phyloP scores from a whole-genome alignment of 2,329 filamentous ascomycete genomes.

The Neophaeococcomyces aloes region DNA sequence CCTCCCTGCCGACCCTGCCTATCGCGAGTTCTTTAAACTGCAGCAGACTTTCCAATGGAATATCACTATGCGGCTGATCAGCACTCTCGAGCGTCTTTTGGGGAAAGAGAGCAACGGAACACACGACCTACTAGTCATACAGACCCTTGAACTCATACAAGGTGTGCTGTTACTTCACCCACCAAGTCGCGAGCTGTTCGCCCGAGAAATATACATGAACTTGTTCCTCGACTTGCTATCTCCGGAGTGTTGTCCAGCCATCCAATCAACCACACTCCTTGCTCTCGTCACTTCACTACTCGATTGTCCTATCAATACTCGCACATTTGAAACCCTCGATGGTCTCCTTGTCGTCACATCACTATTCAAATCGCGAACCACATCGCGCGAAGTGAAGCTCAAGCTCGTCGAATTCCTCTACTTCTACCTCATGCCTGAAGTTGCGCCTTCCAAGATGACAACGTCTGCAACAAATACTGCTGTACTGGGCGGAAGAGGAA shows the following conservation, averaged over 20 bases:
- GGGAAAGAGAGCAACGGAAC: conserved; percentile 71
- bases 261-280: conserved; percentile 81
- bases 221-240: conserved; percentile 90
- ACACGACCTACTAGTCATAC: conserved; percentile 80
- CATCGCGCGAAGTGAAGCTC: conserved; percentile 79
- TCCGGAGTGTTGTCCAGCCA: conserved; percentile 78
- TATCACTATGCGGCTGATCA: conserved; percentile 73
- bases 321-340: conserved; percentile 84
- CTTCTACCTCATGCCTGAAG: conserved; percentile 96
- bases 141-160: conserved; percentile 78
- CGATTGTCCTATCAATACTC: conserved; percentile 75
- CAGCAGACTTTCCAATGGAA: conserved; percentile 99
- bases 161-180: conserved; percentile 81
- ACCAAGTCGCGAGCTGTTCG: conserved; percentile 76
- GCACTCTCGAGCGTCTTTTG: conserved; percentile 74
- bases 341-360: conserved; percentile 85
- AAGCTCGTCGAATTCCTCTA: conserved; percentile 96
- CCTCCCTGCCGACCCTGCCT: conserved; percentile 72
- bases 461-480: conserved; percentile 29
- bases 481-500: conserved; percentile 50
- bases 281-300: conserved; percentile 83
- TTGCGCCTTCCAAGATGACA: conserved; percentile 25
- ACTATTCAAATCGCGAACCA: conserved; percentile 80
- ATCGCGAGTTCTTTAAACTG: conserved; percentile 89
- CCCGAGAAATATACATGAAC: conserved; percentile 89